A percentile compares a stretch with the other conserved stretches of the same genome.
These are phyloP conservation scores for Emergomyces orientalis DNA, from an alignment of 2,329 filamentous ascomycete genomes.

Conservation along the genomic window DNA sequence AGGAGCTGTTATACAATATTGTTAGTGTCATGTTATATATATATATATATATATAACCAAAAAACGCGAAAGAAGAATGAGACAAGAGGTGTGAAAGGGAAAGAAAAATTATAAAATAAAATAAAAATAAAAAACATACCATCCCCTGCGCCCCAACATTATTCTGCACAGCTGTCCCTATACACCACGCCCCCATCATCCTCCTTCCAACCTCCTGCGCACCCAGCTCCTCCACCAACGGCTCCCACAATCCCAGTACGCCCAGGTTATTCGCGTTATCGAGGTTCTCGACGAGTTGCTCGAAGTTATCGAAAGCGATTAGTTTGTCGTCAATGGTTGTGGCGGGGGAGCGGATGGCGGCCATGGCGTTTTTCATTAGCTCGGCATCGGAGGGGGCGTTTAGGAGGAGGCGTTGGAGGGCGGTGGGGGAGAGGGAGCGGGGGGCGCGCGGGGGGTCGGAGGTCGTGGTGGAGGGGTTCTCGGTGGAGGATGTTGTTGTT, in stretches of 20 bases:
- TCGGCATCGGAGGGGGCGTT: conserved; percentile 85
- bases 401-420: conserved; percentile 26
- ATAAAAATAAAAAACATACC: conserved; percentile 33
- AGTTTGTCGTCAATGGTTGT: conserved; percentile 66
- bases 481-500: conserved; percentile 8
- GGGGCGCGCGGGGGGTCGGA: conserved; percentile 15
- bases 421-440: conserved; percentile 19
- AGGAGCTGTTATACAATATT: conserved; percentile 36
- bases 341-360: conserved; percentile 58
- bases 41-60: background rate
- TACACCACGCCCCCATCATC: conserved; percentile 85
- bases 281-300: conserved; percentile 81
- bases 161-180: conserved; percentile 93
- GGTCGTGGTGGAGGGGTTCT: conserved; percentile 27
- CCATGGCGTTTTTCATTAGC: conserved; percentile 79
- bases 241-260: conserved; percentile 68
- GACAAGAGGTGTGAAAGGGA: conserved; percentile 22
- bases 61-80: background rate
- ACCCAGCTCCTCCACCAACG: conserved; percentile 60
- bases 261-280: conserved; percentile 96
- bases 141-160: conserved; percentile 78
- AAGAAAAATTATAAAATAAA: conserved; percentile 23
- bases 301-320: conserved; percentile 86
- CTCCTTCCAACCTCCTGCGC: conserved; percentile 63
- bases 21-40: conserved; percentile 10